A percentile compares a stretch with the other conserved stretches of the same genome.
Evolutionary conservation across 352 stramenopile species (phyloP).

Genomic region (Phytopythium delawarense): DNA sequence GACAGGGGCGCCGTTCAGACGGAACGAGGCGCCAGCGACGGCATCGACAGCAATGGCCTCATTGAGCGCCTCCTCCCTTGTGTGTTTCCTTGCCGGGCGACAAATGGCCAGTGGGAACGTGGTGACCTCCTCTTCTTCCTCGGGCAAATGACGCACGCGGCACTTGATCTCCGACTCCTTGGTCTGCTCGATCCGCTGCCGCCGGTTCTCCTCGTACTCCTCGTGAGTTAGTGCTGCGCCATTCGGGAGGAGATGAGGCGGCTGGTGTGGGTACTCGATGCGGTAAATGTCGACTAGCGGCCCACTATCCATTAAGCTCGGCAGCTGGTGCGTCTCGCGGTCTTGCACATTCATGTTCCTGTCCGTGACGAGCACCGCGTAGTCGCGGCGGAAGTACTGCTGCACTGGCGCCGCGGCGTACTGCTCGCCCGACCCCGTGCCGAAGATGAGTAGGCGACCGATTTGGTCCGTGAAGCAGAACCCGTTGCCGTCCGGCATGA

Average conservation of each 20-base stretch:
- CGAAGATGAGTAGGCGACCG: conserved; percentile 76
- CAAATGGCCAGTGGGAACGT: conserved; percentile 50
- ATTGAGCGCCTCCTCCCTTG: conserved; percentile 6
- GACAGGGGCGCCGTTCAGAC: conserved; percentile 69
- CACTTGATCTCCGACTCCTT: conserved; percentile 65
- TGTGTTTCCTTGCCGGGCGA: neutral
- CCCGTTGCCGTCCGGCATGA: conserved; percentile 55
- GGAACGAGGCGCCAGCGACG: conserved; percentile 45
- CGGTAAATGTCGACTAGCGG: conserved; percentile 72
- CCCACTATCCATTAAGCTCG: conserved; percentile 82
- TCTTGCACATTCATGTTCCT: conserved; percentile 87
- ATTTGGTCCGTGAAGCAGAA: conserved; percentile 85
- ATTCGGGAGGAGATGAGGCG: conserved; percentile 51
- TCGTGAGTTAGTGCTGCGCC: conserved; percentile 23
- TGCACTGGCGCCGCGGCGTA: conserved; percentile 64
- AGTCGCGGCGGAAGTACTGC: conserved; percentile 90
- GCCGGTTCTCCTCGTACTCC: conserved; percentile 61
- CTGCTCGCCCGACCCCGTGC: conserved; percentile 60
- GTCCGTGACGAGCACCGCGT: conserved; percentile 86
- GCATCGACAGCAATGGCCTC: conserved; percentile 13
- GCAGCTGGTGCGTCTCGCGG: conserved; percentile 77
- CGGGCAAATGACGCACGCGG: conserved; percentile 41
- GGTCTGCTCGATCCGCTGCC: conserved; percentile 56
- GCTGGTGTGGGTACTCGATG: conserved; percentile 70
- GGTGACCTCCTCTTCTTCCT: conserved; percentile 39